These are phyloP conservation scores for Scheffersomyces quercinus DNA, from an alignment of 1,139 yeast genomes.

Conservation along the genomic window DNA sequence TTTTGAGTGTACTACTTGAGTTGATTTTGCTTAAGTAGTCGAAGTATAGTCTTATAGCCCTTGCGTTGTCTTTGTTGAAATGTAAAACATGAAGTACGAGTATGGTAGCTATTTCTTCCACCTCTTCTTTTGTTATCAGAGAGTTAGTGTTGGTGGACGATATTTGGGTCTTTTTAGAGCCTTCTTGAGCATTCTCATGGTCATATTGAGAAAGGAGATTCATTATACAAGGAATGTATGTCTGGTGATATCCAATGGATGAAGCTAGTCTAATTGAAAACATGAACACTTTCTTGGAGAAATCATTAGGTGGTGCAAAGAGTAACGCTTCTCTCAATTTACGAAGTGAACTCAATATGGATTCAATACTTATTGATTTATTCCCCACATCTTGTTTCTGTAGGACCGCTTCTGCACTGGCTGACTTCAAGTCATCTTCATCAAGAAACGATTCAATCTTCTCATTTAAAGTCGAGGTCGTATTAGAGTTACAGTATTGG, in stretches of 20 bases:
- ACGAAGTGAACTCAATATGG: slow-evolving; percentile 31
- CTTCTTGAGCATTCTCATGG: background rate
- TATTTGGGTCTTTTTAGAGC: too few species aligned
- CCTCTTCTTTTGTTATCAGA: slow-evolving; percentile 29
- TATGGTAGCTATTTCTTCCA: slow-evolving; percentile 40
- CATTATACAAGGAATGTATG: slow-evolving; percentile 55
- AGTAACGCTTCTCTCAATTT: slow-evolving; percentile 59
- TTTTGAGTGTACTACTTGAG: slow-evolving; percentile 11
- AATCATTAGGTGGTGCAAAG: slow-evolving; percentile 34
- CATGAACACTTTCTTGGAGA: slow-evolving; percentile 49
- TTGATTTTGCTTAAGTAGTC: slow-evolving; percentile 24
- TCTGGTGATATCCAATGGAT: slow-evolving; percentile 52
- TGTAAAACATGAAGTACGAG: slow-evolving; percentile 51
- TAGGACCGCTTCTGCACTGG: slow-evolving; percentile 2
- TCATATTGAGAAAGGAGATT: slow-evolving; percentile 30
- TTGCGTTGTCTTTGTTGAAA: slow-evolving; percentile 36
- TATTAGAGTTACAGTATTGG: slow-evolving; percentile 24
- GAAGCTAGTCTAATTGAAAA: slow-evolving; percentile 51
- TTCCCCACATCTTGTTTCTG: slow-evolving; percentile 1
- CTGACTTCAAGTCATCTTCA: slow-evolving; percentile 4
- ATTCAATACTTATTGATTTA: slow-evolving; percentile 16
- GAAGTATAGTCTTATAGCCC: slow-evolving; percentile 34
- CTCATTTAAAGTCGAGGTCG: slow-evolving; percentile 17
- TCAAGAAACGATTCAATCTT: slow-evolving; percentile 16
- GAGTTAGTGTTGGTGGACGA: background rate